These are phyloP conservation scores for Astragalus glycyphyllos DNA, from an alignment of 306 rosid species.

Conservation along the genomic window DNA sequence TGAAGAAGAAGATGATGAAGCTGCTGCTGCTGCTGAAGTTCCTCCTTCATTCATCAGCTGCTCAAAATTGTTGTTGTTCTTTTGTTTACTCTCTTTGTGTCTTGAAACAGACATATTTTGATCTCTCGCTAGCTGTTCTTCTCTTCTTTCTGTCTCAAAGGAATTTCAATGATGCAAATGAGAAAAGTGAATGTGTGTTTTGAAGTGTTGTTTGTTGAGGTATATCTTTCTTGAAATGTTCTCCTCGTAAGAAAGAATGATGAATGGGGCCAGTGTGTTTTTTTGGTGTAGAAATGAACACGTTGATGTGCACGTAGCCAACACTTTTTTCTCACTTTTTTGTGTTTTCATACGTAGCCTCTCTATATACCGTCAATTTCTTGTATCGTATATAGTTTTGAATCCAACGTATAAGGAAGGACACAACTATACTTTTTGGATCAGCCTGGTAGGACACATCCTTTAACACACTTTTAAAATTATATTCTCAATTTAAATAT, in stretches of 20 bases:
- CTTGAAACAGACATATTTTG: constrained; percentile 42
- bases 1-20: constrained; percentile 44
- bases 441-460: too few relatives aligned
- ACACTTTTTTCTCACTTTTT: constrained; percentile 33
- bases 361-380: background rate
- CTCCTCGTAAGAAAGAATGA: background rate
- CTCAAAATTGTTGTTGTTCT: constrained; percentile 10
- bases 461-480: too few relatives aligned
- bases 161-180: background rate
- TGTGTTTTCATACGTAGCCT: background rate
- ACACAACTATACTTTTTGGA: too few relatives aligned
- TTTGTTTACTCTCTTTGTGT: constrained; percentile 14
- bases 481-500: too few relatives aligned
- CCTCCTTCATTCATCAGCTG: constrained; percentile 27
- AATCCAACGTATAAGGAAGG: too few relatives aligned
- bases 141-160: background rate
- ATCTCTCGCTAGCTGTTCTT: background rate
- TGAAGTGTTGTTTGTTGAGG: background rate
- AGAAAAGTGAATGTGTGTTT: background rate
- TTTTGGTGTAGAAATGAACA: constrained; percentile 64
- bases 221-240: background rate
- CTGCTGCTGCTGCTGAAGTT: constrained; percentile 2
- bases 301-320: constrained; percentile 59
- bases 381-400: too few relatives aligned
- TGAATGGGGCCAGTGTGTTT: constrained; percentile 41